Percentiles rank a stretch among this genome's conserved stretches.
These are phyloP conservation scores for Penicillium sp. DNA, from an alignment of 2,329 filamentous ascomycete species.

Conservation along the genomic window DNA sequence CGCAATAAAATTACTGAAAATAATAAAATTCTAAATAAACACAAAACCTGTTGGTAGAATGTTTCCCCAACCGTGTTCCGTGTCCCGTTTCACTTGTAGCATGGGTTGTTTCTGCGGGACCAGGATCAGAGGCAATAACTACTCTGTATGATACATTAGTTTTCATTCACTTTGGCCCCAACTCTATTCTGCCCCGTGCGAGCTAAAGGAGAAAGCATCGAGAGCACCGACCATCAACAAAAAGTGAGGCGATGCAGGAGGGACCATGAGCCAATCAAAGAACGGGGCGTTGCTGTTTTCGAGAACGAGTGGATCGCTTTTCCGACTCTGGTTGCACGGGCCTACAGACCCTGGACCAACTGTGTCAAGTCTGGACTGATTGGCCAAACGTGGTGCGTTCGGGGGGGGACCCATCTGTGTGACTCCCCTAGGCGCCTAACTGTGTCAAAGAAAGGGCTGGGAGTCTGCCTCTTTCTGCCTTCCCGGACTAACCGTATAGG, in stretches of 20 bases:
- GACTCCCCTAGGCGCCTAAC: conserved; percentile 5
- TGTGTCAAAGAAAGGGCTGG: background rate
- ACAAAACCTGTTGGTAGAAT: background rate
- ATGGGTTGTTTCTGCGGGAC: background rate
- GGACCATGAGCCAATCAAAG: conserved; percentile 18
- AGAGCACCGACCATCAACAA: conserved; percentile 1
- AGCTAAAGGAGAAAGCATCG: background rate
- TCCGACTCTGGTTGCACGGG: conserved; percentile 9
- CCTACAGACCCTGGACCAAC: conserved; percentile 9
- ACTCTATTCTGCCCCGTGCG: conserved; percentile 9
- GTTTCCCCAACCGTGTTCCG: conserved; percentile 4
- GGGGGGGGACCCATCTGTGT: conserved; percentile 1
- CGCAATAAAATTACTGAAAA: background rate
- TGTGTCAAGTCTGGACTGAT: conserved; percentile 1
- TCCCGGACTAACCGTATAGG: background rate
- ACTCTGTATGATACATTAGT: background rate
- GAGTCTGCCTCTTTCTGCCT: background rate
- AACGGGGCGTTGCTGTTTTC: conserved; percentile 13
- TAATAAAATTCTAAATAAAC: background rate
- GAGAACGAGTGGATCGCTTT: conserved; percentile 24
- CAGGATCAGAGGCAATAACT: background rate
- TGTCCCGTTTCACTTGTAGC: conserved; percentile 4
- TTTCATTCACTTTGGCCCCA: background rate
- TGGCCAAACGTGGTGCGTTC: background rate
- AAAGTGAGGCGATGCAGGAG: conserved; percentile 30